A percentile compares a stretch with the other conserved stretches of the same genome.
phyloP scores from a whole-genome alignment of 805 yeast species.

The Limtongozyma cylindracea region DNA sequence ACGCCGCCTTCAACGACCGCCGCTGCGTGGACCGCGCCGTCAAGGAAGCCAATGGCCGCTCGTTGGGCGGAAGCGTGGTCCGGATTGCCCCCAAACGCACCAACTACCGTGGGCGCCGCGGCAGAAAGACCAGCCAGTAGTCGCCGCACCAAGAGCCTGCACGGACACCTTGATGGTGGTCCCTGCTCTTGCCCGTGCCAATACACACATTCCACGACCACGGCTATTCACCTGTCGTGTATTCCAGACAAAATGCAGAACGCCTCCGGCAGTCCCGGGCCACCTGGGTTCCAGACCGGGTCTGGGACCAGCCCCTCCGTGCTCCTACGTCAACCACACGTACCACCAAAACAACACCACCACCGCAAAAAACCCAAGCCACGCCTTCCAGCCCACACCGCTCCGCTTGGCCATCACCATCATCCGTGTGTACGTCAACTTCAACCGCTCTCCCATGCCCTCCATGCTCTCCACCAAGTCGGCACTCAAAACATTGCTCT shows the following conservation, averaged over 20 bases:
- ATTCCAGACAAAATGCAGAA: no score
- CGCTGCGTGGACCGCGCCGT: slow-evolving; percentile 22
- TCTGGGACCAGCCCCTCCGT: no score
- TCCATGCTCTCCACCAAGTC: slow-evolving; percentile 14
- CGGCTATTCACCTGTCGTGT: no score
- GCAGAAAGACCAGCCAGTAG: no score
- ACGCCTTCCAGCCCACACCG: slow-evolving; percentile 18
- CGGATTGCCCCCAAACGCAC: slow-evolving; percentile 25
- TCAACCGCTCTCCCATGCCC: slow-evolving; percentile 12
- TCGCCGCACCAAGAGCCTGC: no score
- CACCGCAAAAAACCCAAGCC: slow-evolving; percentile 13
- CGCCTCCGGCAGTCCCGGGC: no score
- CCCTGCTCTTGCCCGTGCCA: no score
- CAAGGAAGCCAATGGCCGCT: slow-evolving; percentile 11
- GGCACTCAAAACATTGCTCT: slow-evolving; percentile 13
- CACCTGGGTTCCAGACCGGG: no score
- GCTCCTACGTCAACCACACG: slow-evolving; percentile 12
- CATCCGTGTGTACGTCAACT: slow-evolving; percentile 16
- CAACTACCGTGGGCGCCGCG: no score
- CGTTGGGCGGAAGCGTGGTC: slow-evolving; percentile 19
- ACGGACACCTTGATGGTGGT: no score
- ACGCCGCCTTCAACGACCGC: slow-evolving; percentile 23
- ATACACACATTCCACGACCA: no score
- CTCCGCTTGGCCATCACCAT: slow-evolving; percentile 18
- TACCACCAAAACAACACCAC: slow-evolving; percentile 14